These are phyloP conservation scores for Lyophyllum atratum DNA, from an alignment of 768 basidiomycete species.

Conservation along the genomic window DNA sequence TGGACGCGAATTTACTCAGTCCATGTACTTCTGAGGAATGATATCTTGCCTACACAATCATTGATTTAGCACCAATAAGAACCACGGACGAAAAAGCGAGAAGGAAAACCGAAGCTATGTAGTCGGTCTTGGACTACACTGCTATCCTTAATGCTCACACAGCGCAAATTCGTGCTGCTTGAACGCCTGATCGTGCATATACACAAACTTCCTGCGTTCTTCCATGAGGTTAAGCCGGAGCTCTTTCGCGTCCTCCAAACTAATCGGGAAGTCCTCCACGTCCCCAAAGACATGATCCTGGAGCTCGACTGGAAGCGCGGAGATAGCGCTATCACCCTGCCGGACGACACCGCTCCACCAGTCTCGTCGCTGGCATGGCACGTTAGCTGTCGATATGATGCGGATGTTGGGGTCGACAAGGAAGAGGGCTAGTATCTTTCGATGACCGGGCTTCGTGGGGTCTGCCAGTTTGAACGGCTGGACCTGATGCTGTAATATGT, in stretches of 20 bases:
- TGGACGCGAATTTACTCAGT: too few relatives aligned
- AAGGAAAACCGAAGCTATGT: too few relatives aligned
- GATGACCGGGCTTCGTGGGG: slow-evolving; percentile 12
- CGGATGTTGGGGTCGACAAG: slow-evolving; percentile 22
- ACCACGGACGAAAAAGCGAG: too few relatives aligned
- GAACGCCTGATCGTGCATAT: slow-evolving; percentile 7
- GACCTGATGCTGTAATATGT: slow-evolving; percentile 17
- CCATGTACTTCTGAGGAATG: too few relatives aligned
- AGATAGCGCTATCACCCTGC: slow-evolving; percentile 3
- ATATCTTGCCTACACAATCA: too few relatives aligned
- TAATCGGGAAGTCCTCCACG: slow-evolving; percentile 24
- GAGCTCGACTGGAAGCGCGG: slow-evolving; percentile 24
- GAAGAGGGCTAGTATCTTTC: slow-evolving; percentile 19
- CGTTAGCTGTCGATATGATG: slow-evolving; percentile 26
- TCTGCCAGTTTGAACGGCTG: slow-evolving; percentile 13
- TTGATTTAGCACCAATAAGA: too few relatives aligned
- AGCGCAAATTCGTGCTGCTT: slow-evolving; percentile 13
- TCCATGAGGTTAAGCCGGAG: slow-evolving; percentile 25
- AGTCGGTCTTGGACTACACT: too few relatives aligned
- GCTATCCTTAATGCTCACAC: slow-evolving; percentile 26
- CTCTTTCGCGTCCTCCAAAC: slow-evolving; percentile 22
- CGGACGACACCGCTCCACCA: slow-evolving; percentile 22
- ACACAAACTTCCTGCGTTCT: slow-evolving; percentile 24
- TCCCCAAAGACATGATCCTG: slow-evolving; percentile 17
- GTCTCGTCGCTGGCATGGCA: slow-evolving; percentile 27